A percentile compares a stretch with the other conserved stretches of the same genome.
These are phyloP conservation scores for Arxiozyma heterogenica DNA, from an alignment of 1,139 yeast species.

Conservation along the genomic window DNA sequence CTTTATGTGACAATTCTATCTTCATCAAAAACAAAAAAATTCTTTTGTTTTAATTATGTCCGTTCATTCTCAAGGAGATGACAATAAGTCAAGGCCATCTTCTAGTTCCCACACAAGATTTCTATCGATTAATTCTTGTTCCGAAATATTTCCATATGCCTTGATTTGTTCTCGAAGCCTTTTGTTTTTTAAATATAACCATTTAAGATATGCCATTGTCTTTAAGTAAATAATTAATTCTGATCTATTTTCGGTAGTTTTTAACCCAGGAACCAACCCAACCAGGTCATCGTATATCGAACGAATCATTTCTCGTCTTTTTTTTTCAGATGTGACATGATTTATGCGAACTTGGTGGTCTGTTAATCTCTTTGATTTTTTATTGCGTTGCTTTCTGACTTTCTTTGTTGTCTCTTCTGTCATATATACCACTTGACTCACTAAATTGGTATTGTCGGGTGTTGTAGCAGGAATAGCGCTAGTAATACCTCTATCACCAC, in stretches of 20 bases:
- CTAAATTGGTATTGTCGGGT: background rate
- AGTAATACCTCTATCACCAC: background rate
- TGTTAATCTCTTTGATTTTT: conserved; percentile 23
- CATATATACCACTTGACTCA: background rate
- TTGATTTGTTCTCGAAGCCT: conserved; percentile 16
- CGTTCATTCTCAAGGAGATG: background rate
- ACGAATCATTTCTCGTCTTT: conserved; percentile 35
- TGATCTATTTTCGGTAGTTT: conserved; percentile 32
- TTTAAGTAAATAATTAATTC: conserved; percentile 32
- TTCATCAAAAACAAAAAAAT: background rate
- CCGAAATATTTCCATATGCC: conserved; percentile 4
- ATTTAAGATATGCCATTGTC: conserved; percentile 25
- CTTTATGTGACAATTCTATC: no score
- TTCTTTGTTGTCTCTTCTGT: conserved; percentile 6
- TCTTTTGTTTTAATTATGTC: background rate
- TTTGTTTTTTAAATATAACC: conserved; percentile 25
- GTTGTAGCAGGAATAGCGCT: background rate
- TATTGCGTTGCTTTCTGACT: conserved; percentile 16
- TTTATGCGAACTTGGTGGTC: conserved; percentile 35
- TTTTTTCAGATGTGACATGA: conserved; percentile 37
- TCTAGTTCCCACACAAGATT: conserved; percentile 14
- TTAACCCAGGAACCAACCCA: conserved; percentile 33
- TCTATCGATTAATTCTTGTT: background rate
- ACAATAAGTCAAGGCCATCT: background rate
- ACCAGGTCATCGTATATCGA: conserved; percentile 35